phyloP scores from a whole-genome alignment of 495 filamentous ascomycete species.

The Lindgomyces ingoldianus region DNA sequence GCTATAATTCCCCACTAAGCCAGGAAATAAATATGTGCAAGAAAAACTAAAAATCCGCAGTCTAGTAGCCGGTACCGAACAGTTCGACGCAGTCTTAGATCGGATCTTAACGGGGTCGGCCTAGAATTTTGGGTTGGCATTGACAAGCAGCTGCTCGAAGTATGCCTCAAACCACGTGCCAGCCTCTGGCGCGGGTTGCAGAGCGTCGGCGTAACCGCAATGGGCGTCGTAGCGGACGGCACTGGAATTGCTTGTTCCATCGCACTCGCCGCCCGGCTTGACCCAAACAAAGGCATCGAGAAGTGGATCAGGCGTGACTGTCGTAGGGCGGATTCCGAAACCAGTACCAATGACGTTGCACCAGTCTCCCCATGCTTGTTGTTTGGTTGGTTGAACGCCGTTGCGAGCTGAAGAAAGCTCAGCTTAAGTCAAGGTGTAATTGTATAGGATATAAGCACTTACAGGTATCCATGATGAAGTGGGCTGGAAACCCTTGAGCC shows the following conservation, averaged over 20 bases:
- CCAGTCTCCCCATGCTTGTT: slow-evolving; percentile 74
- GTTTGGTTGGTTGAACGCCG: slow-evolving; percentile 60
- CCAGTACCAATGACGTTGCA: slow-evolving; percentile 75
- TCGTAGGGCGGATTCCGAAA: slow-evolving; percentile 68
- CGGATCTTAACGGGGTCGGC: slow-evolving; percentile 42
- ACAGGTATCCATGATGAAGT: slow-evolving; percentile 67
- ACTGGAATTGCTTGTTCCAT: slow-evolving; percentile 66
- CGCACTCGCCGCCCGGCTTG: slow-evolving; percentile 79
- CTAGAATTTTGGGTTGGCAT: slow-evolving; percentile 58
- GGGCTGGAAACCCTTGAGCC: slow-evolving; percentile 63
- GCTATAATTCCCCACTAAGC: not conserved
- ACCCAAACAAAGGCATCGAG: slow-evolving; percentile 79
- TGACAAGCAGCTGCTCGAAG: slow-evolving; percentile 67
- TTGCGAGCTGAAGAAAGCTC: slow-evolving; percentile 53
- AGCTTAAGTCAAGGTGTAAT: slow-evolving; percentile 48
- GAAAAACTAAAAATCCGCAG: not conserved
- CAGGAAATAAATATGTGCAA: not conserved
- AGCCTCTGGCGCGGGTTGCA: slow-evolving; percentile 70
- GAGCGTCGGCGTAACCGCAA: slow-evolving; percentile 61
- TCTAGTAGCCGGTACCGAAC: not conserved
- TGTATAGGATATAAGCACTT: slow-evolving; percentile 53
- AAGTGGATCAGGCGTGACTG: slow-evolving; percentile 60
- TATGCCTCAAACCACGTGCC: slow-evolving; percentile 77
- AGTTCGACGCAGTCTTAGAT: slow-evolving; percentile 22
- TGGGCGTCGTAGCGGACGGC: slow-evolving; percentile 68